Evolutionary conservation across 2,329 filamentous ascomycete species (phyloP).

Genomic region (Fusarium papillatum): DNA sequence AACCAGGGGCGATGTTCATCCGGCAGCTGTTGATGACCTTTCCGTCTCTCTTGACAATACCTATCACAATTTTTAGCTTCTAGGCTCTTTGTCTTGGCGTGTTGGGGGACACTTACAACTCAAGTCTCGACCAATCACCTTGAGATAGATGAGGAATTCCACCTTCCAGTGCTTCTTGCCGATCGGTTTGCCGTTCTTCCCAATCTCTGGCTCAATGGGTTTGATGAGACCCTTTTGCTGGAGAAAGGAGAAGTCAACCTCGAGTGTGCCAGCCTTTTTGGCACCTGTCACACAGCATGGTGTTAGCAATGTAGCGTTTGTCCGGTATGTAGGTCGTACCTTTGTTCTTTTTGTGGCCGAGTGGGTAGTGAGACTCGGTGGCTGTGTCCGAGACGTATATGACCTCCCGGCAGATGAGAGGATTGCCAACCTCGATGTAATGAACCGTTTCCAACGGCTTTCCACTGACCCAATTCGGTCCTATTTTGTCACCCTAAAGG

Average conservation of each 20-base stretch:
- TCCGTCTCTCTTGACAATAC: background rate
- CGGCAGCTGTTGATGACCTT: background rate
- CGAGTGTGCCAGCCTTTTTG: background rate
- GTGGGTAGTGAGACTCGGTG: background rate
- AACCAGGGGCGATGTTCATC: background rate
- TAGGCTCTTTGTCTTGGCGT: background rate
- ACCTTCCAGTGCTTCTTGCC: background rate
- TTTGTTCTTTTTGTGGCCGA: background rate
- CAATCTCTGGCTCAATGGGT: background rate
- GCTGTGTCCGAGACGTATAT: background rate
- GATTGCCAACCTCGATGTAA: background rate
- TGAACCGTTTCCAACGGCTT: background rate
- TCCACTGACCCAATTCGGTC: background rate
- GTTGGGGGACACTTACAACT: background rate
- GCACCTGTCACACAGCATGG: background rate
- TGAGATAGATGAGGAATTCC: background rate
- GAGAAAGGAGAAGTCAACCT: constrained; percentile 4
- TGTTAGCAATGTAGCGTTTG: accelerated
- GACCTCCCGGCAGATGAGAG: background rate
- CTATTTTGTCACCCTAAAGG: background rate
- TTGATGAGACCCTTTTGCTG: background rate
- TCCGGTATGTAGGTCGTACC: accelerated
- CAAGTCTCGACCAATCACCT: background rate
- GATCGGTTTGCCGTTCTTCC: background rate
- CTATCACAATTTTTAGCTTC: background rate